Percentiles rank a stretch among this genome's conserved stretches.
phyloP scores from a whole-genome alignment of 306 rosid species.

The Potentilla sterilis region DNA sequence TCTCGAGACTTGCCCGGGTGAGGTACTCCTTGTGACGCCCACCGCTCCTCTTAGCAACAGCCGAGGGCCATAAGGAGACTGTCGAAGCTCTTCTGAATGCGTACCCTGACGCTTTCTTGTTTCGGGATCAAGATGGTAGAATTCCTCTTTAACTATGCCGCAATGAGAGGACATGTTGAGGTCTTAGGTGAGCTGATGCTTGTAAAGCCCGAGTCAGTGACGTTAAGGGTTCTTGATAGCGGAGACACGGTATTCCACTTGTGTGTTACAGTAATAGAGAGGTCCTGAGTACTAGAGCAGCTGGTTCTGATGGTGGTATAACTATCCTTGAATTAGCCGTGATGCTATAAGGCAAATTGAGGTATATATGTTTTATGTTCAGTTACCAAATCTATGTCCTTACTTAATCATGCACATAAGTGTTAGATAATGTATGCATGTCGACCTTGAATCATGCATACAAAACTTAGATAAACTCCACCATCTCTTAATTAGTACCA shows the following conservation, averaged over 20 bases:
- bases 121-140: neutral
- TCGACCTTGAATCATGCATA: no score
- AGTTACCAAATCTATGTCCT: no score
- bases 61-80: neutral
- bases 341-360: no score
- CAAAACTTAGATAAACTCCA: no score
- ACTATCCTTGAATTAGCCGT: no score
- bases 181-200: neutral
- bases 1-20: neutral
- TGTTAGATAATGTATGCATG: no score
- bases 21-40: neutral
- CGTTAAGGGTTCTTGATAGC: neutral
- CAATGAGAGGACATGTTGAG: conserved; percentile 11
- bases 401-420: no score
- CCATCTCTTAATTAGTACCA: no score
- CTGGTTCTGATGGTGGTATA: no score
- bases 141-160: conserved; percentile 22
- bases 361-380: no score
- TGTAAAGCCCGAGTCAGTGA: neutral
- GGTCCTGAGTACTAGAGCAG: no score
- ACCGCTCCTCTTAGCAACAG: neutral
- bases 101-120: conserved; percentile 4
- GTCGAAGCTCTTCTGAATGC: neutral
- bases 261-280: neutral
- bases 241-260: neutral